Evolutionary conservation across 1,284 basidiomycete genomes (phyloP), one percentile per base, ranked within the genome.

Genomic region (Puccinia horiana): DNA sequence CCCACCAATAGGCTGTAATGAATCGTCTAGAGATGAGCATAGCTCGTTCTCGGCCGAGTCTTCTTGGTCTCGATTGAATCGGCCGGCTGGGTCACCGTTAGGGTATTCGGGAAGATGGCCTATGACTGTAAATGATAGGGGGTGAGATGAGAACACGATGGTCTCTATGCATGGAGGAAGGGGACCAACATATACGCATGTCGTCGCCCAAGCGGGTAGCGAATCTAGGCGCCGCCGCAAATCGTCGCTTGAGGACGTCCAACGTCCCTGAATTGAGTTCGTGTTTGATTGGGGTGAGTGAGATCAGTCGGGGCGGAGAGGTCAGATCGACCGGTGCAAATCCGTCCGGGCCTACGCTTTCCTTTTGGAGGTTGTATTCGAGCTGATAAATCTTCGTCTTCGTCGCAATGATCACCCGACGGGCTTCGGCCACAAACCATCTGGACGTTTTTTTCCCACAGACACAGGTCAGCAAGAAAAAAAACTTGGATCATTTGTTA

Each of bases 341-440:
- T 6, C 47, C 44, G 49, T 67, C 77, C 8, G 29, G 5, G 2
- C 74, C 54, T 29, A 4, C 44, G 14, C 4, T 8, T 8, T n/a
- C 65, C 26, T 56, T 14, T 42, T 42, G 26, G 0, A 81, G 58
- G 18, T 74, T 61, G 42, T 81, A 81, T 58, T 81, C 79, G 1
- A 81, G 47, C 52, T 81, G 67, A 40, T 49, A 81, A 42, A 81
- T 81, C 32, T 11, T 73, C 14, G 79, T 74, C 56, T 81, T 81
- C 5, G 70, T 81, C 26, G 79, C 79, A 12, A 81, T 81, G 40
- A 81, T 81, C n/a, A 81, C 79, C 44, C 79, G 37, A 6, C 79
- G 56, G 4, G 69, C 79, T 67, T 81, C 79, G 16, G 79, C 79
- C 37, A 81, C 79, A 49, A 81, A 81, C 79, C 79, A 81, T 81